Percentiles rank a stretch among this genome's conserved stretches.
These are phyloP conservation scores for Leccinellum albellum DNA, from an alignment of 768 basidiomycete genomes.

Conservation along the genomic window DNA sequence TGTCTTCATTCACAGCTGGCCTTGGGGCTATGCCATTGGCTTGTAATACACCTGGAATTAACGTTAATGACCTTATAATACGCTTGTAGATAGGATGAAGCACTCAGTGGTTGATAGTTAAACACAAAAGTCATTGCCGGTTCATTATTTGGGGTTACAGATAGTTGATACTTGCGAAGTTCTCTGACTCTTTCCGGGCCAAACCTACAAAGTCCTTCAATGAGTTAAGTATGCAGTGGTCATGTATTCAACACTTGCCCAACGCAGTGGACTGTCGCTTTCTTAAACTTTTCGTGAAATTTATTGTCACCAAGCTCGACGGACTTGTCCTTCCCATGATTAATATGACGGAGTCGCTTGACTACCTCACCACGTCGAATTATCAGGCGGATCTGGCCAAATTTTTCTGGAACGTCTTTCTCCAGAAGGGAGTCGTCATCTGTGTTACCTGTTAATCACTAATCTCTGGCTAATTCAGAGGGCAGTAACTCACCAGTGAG, in stretches of 20 bases:
- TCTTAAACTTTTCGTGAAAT: conserved; percentile 23
- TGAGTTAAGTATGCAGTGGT: too few species aligned
- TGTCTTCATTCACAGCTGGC: background rate
- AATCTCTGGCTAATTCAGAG: background rate
- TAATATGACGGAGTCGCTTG: too few species aligned
- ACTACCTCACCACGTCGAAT: too few species aligned
- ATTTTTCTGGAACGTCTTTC: background rate
- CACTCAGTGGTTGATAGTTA: background rate
- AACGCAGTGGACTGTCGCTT: conserved; percentile 17
- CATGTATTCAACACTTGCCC: background rate
- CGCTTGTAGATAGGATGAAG: background rate
- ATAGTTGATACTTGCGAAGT: too few species aligned
- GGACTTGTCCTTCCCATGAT: too few species aligned
- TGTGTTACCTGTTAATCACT: background rate
- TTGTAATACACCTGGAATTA: background rate
- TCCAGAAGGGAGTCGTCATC: conserved; percentile 19
- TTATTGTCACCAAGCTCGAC: too few species aligned
- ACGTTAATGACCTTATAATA: background rate
- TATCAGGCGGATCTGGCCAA: too few species aligned
- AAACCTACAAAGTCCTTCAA: background rate
- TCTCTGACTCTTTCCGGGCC: too few species aligned
- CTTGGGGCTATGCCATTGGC: background rate
- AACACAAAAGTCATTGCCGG: background rate
- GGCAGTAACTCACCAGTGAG: background rate
- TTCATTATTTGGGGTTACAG: background rate